Percentiles rank a stretch among this genome's conserved stretches.
Evolutionary conservation across 352 stramenopile genomes (phyloP).

Genomic region (Plasmopara muralis): DNA sequence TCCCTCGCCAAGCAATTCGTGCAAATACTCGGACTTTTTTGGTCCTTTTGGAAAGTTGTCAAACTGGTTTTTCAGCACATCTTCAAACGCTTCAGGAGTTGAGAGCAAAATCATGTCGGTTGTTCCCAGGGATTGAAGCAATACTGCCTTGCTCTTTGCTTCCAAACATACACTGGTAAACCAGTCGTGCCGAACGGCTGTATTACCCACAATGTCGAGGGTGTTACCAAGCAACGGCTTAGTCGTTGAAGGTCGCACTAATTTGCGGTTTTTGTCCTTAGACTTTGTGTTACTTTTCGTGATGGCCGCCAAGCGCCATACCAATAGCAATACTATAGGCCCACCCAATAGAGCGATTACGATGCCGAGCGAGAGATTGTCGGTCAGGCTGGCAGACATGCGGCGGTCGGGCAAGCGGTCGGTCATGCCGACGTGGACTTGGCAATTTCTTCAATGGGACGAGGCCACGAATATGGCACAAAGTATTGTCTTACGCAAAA

Average conservation of each 20-base stretch:
- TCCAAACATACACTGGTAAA: slow-evolving; percentile 24
- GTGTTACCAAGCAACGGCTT: slow-evolving; percentile 30
- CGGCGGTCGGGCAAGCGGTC: too few species aligned
- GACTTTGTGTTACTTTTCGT: slow-evolving; percentile 7
- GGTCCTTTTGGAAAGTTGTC: slow-evolving; percentile 60
- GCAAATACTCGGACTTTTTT: slow-evolving; percentile 25
- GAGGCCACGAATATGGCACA: too few species aligned
- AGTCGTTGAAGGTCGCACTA: slow-evolving; percentile 14
- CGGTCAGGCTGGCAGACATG: slow-evolving; percentile 13
- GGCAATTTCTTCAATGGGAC: too few species aligned
- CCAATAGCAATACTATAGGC: slow-evolving; percentile 15
- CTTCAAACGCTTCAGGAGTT: slow-evolving; percentile 36
- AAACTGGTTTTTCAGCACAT: slow-evolving; percentile 62
- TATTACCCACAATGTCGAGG: slow-evolving; percentile 31
- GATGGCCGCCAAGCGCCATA: slow-evolving; percentile 9
- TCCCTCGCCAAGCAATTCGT: slow-evolving; percentile 40
- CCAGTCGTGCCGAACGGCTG: slow-evolving; percentile 37
- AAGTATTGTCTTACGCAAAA: too few species aligned
- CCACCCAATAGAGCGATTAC: slow-evolving; percentile 12
- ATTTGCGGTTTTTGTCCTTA: slow-evolving; percentile 11
- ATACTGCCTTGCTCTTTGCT: slow-evolving; percentile 27
- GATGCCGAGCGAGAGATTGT: slow-evolving; percentile 16
- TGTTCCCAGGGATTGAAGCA: slow-evolving; percentile 26
- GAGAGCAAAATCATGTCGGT: slow-evolving; percentile 32
- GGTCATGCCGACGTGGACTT: too few species aligned